Base-by-base conservation (phyloP, 176 grass and related monocot species). In the Olyra latifolia region DNA sequence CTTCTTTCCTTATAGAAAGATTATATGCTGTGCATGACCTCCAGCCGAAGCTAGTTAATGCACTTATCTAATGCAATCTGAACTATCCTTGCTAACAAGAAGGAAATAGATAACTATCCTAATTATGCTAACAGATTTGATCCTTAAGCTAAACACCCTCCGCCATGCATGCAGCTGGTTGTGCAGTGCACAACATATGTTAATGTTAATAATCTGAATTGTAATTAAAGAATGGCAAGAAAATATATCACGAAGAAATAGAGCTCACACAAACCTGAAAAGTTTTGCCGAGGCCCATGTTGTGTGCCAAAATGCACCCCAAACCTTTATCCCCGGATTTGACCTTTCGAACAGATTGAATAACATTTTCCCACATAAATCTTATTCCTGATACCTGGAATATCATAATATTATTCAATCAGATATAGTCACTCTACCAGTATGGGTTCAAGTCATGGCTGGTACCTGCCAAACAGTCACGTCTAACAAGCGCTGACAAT, bases 281-380 rank as follows among this genome's bases (percentile, higher is more conserved):
- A 78, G 96, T 98, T 89, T 98, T 98, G 54, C 96, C 96, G 66
- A 98, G 90, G 66, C 96, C 96, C 96, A 98, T 98, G 55, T 91
- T 98, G 74, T 98, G 96, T 6, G 96, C 92, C 82, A 98, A 95
- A 89, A 98, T 98, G 86, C 96, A 98, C 25, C 96, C 96, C 86
- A 98, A 82, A 87, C 96, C 96, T 84, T 84, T 98, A 86, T 93
- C 92, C 35, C 96, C 90, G 14, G 92, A 93, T 93, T 89, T 93
- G 56, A 91, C 86, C 80, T 89, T 95, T 86, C 89, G 95, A 47
- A 91, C 90, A 76, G 92, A 98, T 65, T 98, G 96, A 48, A 98
- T 93, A 62, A 95, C 72, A 85, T 98, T 98, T 84, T 98, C 96
- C 96, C 96, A 98, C 90, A 98, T 88, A 80, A 98, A 98, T 80